Evolutionary conservation across 2,329 filamentous ascomycete genomes (phyloP), one percentile per base, ranked within the genome.

Genomic region (Delphinella strobiligena): DNA sequence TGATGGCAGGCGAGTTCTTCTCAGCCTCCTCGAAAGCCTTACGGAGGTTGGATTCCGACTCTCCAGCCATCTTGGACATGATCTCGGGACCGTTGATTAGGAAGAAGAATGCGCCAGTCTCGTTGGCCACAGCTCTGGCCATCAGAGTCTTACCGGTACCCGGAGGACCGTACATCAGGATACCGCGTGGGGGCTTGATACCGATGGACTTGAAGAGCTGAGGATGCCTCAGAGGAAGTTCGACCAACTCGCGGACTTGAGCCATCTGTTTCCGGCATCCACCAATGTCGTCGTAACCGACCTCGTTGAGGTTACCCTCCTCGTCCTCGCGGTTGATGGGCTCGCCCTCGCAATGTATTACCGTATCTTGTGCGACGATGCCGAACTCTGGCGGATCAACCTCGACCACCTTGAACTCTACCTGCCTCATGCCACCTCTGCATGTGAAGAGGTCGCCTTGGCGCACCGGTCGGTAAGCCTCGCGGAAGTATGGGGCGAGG

Each of bases 21-120:
- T 96, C 89, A 32, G 91, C 91, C 70, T 96, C 91, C 64, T 96
- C 91, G 55, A 98, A 98, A n/a, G 91, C 91, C 69, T 96, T 96
- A 55, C 91, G 82, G 51, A 98, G 67, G 64, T 96, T 96, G 44
- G 89, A 96, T 65, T 96, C 91, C 44, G 91, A 96, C 67, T 98
- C 91, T 76, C 91, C 91, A 44, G 91, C 91, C 91, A 96, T 96
- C 78, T 96, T 96, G 44, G 89, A 95, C 91, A 98, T 96, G 70
- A 98, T 96, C 64, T 96, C 91, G 38, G 91, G 91, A 49, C 91
- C 89, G 67, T 96, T 96, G 76, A 98, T 96, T 48, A 96, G 69
- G 78, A 98, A 96, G 72, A 98, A 98, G 72, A 96, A 96, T 36
- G 89, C 89, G 55, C 91, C 91, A 24, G 91, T 96, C 73, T 96